A percentile compares a stretch with the other conserved stretches of the same genome.
Evolutionary conservation across 371 early-diverging fungal species (phyloP).

Genomic region (Circinella minor): DNA sequence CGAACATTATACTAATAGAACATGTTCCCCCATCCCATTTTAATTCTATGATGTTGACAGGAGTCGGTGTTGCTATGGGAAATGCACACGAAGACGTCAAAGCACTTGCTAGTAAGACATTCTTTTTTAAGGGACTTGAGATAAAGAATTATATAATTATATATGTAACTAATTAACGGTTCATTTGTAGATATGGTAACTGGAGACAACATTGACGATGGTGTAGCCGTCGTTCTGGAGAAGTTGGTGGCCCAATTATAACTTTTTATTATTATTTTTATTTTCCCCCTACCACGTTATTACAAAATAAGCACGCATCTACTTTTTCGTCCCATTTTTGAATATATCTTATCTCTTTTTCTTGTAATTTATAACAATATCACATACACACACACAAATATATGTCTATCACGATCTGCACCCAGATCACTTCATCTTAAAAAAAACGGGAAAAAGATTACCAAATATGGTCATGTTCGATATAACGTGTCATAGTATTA

Average conservation of each 20-base stretch:
- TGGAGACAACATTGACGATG: constrained; percentile 33
- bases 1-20: no score
- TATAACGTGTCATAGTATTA: background rate
- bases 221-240: constrained; percentile 43
- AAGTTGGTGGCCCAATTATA: constrained; percentile 26
- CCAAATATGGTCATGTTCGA: constrained; percentile 5
- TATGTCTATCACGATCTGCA: background rate
- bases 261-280: background rate
- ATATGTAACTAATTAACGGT: background rate
- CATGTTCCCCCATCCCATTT: background rate
- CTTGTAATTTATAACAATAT: background rate
- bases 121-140: no score
- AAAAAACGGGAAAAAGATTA: background rate
- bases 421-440: background rate
- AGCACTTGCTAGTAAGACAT: constrained; percentile 35
- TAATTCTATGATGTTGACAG: background rate
- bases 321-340: background rate
- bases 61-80: constrained; percentile 44
- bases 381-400: background rate
- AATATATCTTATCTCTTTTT: background rate
- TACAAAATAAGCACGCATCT: background rate
- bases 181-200: constrained; percentile 29
- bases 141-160: no score
- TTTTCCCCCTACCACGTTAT: no score
- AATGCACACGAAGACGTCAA: constrained; percentile 44